Percentiles rank a stretch among this genome's conserved stretches.
phyloP scores from a whole-genome alignment of 2,329 filamentous ascomycete genomes.

The Fusarium sp. region DNA sequence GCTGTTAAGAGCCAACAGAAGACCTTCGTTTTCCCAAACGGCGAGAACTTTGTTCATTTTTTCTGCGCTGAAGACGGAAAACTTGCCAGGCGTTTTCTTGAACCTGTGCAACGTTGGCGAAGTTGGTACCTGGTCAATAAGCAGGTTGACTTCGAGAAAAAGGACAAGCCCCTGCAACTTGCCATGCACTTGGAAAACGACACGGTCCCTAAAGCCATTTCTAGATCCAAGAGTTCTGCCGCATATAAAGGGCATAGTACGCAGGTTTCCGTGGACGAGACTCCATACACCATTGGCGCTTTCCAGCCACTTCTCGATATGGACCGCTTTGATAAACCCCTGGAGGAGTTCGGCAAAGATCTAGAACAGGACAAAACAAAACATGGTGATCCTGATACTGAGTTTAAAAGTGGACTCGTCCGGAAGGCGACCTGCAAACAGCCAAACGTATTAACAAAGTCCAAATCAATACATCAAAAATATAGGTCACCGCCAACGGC shows the following conservation, averaged over 20 bases:
- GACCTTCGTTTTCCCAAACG: slow-evolving; percentile 81
- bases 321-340: slow-evolving; percentile 63
- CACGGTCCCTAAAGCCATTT: slow-evolving; percentile 37
- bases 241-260: slow-evolving; percentile 44
- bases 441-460: slow-evolving; percentile 17
- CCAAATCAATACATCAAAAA: slow-evolving; percentile 43
- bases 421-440: slow-evolving; percentile 25
- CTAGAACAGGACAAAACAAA: slow-evolving; percentile 36
- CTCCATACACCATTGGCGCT: slow-evolving; percentile 70
- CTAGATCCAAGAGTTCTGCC: slow-evolving; percentile 50
- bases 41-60: slow-evolving; percentile 90
- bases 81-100: slow-evolving; percentile 74
- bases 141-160: slow-evolving; percentile 61
- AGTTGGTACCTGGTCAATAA: slow-evolving; percentile 90
- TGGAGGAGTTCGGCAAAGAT: slow-evolving; percentile 60
- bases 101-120: slow-evolving; percentile 80
- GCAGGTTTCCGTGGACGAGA: slow-evolving; percentile 54
- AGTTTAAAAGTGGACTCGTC: slow-evolving; percentile 20
- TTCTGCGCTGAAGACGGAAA: slow-evolving; percentile 81
- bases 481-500: slow-evolving; percentile 16
- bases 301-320: slow-evolving; percentile 75
- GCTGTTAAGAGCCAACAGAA: slow-evolving; percentile 94
- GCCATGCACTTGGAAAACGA: slow-evolving; percentile 1
- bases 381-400: slow-evolving; percentile 16
- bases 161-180: slow-evolving; percentile 25